phyloP scores from a whole-genome alignment of 2,329 filamentous ascomycete species.

The Emydomyces testavorans region DNA sequence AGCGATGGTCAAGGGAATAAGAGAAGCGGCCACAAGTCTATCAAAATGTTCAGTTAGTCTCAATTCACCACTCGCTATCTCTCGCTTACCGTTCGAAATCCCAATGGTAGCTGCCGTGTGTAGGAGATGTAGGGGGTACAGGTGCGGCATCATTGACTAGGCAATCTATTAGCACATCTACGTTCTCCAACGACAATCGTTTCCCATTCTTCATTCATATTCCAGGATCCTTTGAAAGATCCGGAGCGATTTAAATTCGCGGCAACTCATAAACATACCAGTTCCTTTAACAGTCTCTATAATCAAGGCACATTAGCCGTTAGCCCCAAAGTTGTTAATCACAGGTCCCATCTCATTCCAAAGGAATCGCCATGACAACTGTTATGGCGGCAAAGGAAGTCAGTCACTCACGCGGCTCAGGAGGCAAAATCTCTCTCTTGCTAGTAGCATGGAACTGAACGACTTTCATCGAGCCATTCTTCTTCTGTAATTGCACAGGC shows the following conservation, averaged over 20 bases:
- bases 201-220: neutral
- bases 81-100: slow-evolving; percentile 71
- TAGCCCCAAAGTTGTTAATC: slow-evolving; percentile 34
- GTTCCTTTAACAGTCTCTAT: slow-evolving; percentile 64
- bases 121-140: slow-evolving; percentile 58
- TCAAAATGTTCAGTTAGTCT: neutral
- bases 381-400: neutral
- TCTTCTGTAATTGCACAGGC: slow-evolving; percentile 23
- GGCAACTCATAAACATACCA: slow-evolving; percentile 43
- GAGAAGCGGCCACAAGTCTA: slow-evolving; percentile 63
- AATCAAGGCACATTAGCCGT: slow-evolving; percentile 7
- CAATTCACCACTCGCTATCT: too few species aligned
- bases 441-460: slow-evolving; percentile 80
- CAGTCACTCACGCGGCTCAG: slow-evolving; percentile 62
- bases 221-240: neutral
- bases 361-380: neutral
- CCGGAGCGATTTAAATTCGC: neutral
- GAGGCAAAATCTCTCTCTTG: slow-evolving; percentile 64
- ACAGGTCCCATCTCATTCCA: slow-evolving; percentile 1
- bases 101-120: slow-evolving; percentile 97
- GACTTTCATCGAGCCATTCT: slow-evolving; percentile 40
- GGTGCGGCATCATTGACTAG: slow-evolving; percentile 76
- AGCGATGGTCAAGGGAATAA: slow-evolving; percentile 76
- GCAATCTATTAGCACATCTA: slow-evolving; percentile 8
- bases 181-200: neutral